Base-by-base conservation (phyloP, 306 rosid genomes). In the Citrullus mucosospermus region DNA sequence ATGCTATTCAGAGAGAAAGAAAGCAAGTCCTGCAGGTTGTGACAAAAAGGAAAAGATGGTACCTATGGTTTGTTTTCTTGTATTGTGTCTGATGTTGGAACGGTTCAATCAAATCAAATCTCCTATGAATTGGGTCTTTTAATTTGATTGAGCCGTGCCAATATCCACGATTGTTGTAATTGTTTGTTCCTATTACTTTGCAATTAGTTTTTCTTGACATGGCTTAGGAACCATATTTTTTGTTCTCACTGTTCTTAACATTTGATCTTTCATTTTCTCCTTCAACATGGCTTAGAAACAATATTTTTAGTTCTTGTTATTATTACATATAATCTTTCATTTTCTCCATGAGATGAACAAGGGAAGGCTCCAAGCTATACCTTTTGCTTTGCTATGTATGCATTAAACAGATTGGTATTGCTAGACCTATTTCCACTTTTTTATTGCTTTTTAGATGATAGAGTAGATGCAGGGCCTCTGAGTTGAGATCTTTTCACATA, bases 71-170 rank as follows among this genome's bases (percentile, higher is more conserved):
- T 38, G 34, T 41, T n/a, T 68, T 68, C 11, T n/a, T 2, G n/a
- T 76, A 28, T 50, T 22, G 16, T 54, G 53, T 69, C 38, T 46
- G 95, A 89, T 89, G 87, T 93, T 93, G 98, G 98, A 77, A 87
- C 79, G 79, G 85, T 62, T 93, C 93, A 91, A 91, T 88, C 93
- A 87, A 91, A 91, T 86, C 81, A 91, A 91, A 91, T 87, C 85
- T 88, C 92, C 77, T 85, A 57, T 34, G 76, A 41, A 43, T 67
- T 72, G 87, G 86, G 91, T 88, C 86, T 76, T 91, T 93, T 88
- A 75, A 54, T 93, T 48, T 89, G 94, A 91, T 93, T 91, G 93
- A 91, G 96, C 88, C 93, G 95, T 86, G 96, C 93, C 96, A 93
- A 93, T 91, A 93, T 93, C 97, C 75, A 20, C 75, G 2, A 58